These are phyloP conservation scores for Magnaporthiopsis rhizophila DNA, from an alignment of 2,329 filamentous ascomycete species.

Conservation along the genomic window DNA sequence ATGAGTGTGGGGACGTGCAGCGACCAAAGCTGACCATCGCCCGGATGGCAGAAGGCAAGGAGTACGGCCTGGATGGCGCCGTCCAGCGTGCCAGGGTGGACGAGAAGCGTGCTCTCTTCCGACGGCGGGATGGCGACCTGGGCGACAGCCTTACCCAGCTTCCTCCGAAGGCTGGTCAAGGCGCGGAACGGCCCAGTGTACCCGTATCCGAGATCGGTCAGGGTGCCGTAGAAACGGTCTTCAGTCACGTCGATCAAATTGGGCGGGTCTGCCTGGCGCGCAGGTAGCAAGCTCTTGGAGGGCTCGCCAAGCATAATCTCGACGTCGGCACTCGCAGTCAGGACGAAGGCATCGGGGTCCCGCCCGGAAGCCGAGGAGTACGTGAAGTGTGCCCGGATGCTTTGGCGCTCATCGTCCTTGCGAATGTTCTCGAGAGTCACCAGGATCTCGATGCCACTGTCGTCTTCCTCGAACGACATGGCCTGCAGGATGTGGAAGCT, in stretches of 20 bases:
- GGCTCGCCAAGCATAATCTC: background rate
- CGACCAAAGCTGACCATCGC: slow-evolving; percentile 23
- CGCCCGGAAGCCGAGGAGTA: background rate
- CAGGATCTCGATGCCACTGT: background rate
- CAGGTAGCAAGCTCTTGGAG: background rate
- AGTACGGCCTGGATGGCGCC: slow-evolving; percentile 26
- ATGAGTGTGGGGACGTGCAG: slow-evolving; percentile 21
- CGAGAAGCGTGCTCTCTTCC: slow-evolving; percentile 11
- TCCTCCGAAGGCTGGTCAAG: background rate
- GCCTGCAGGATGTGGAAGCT: slow-evolving; percentile 1
- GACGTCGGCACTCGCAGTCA: background rate
- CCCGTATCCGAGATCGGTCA: background rate
- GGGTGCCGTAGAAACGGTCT: slow-evolving; percentile 1
- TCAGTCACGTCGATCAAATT: background rate
- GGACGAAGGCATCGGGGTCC: background rate
- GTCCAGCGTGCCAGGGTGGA: slow-evolving; percentile 28
- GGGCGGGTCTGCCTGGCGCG: background rate
- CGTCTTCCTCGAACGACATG: background rate
- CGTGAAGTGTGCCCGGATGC: background rate
- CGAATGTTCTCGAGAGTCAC: background rate
- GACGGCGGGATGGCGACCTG: background rate
- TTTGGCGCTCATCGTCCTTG: background rate
- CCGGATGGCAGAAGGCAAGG: slow-evolving; percentile 24
- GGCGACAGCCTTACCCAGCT: background rate
- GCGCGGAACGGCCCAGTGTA: slow-evolving; percentile 4